These are phyloP conservation scores for Lipomyces japonicus DNA, from an alignment of 805 yeast species.

Conservation along the genomic window DNA sequence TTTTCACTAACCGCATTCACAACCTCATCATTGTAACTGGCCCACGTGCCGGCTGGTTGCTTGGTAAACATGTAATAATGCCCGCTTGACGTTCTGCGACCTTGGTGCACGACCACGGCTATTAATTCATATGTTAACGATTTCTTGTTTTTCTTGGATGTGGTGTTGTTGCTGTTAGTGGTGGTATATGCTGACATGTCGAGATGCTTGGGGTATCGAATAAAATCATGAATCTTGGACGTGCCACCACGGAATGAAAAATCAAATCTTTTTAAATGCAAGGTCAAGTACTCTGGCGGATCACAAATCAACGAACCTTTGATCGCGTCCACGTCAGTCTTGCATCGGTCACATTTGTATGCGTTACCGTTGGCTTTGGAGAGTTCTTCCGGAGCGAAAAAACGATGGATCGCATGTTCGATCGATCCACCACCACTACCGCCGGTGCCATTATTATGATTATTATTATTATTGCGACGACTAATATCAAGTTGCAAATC, in stretches of 20 bases:
- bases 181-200: slow-evolving; percentile 59
- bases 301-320: slow-evolving; percentile 70
- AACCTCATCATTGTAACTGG: slow-evolving; percentile 90
- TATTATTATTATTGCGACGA: too few species aligned
- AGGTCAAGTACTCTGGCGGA: slow-evolving; percentile 82
- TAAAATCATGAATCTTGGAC: slow-evolving; percentile 82
- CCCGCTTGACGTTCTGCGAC: slow-evolving; percentile 86
- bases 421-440: slow-evolving; percentile 43
- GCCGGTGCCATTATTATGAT: not conserved
- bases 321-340: slow-evolving; percentile 67
- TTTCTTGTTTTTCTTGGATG: slow-evolving; percentile 22
- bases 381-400: slow-evolving; percentile 77
- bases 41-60: slow-evolving; percentile 92
- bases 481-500: slow-evolving; percentile 82
- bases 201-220: slow-evolving; percentile 71
- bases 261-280: slow-evolving; percentile 88
- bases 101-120: slow-evolving; percentile 90
- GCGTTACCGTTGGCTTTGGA: slow-evolving; percentile 61
- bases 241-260: slow-evolving; percentile 63
- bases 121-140: slow-evolving; percentile 59
- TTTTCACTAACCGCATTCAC: slow-evolving; percentile 68
- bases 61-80: slow-evolving; percentile 88
- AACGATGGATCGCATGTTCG: slow-evolving; percentile 71
- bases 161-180: slow-evolving; percentile 40
- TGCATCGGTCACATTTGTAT: slow-evolving; percentile 84